Evolutionary conservation across 2,329 filamentous ascomycete genomes (phyloP), one percentile per base, ranked within the genome.

Genomic region (Cordyceps fumosorosea): DNA sequence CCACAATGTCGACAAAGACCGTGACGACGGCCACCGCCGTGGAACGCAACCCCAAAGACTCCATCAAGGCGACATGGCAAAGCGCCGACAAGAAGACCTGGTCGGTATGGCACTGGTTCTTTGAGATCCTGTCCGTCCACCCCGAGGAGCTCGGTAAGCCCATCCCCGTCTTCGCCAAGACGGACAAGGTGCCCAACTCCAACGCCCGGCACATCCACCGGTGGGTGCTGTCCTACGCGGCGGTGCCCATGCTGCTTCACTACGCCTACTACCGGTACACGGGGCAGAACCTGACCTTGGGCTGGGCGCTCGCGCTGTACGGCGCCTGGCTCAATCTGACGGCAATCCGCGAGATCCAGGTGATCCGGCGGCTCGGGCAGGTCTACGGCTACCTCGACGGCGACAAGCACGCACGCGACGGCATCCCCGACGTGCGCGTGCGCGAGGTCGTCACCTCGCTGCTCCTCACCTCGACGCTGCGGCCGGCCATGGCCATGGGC

Each of bases 1-100:
- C 42, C 48, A 44, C 32, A 42, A 62, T 62, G 59, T 62, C 59
- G 22, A 62, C 58, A 60, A 37, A 50, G 20, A 62, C 56, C 8
- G 24, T 34, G 12, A 60, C 62, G 12, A 60, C 62, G 37, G 48
- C 56, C 4, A 45, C 56, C 22, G 52, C 56, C 57, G 57, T 60
- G 16, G n/a, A 45, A 45, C 62, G 56, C 20, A 62, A 48, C 34
- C 55, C 60, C 22, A 73, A 71, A 54, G 74, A 77, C 65, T 75
- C 74, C 11, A 77, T 77, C 69, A 76, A 76, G 68, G 75, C 75
- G 5, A 76, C 75, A 8, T 77, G 75, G 75, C 70, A 71, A 5
- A 48, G 44, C 6, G 63, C 60, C 24, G 70, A 72, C 63, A 67
- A 63, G 26, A 63, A 63, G 20, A 42, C 67, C 3, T 77, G 75